Conservation (phyloP, 1,139 yeast genomes). For the Candida sanyaensis region DNA sequence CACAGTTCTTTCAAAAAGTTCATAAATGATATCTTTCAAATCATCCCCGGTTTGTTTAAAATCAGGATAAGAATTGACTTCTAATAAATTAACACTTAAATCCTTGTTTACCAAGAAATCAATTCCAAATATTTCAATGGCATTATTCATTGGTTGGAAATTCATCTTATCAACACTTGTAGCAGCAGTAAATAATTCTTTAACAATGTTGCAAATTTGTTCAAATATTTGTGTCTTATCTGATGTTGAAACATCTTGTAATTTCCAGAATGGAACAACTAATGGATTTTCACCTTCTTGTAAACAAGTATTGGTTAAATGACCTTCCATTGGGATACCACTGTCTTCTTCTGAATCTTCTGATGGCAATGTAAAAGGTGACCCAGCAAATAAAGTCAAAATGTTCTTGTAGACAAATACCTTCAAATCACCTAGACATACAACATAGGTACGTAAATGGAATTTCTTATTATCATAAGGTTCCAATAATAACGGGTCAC, state of each 20-base stretch:
- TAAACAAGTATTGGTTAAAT: slow-evolving; percentile 89
- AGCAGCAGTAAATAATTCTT: slow-evolving; percentile 85
- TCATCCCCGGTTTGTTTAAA: slow-evolving; percentile 91
- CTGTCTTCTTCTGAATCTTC: slow-evolving; percentile 28
- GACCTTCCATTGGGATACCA: slow-evolving; percentile 59
- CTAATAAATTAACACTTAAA: slow-evolving; percentile 61
- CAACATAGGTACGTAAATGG: slow-evolving; percentile 86
- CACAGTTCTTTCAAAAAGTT: slow-evolving; percentile 54
- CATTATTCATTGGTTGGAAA: slow-evolving; percentile 83
- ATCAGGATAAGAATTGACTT: slow-evolving; percentile 93
- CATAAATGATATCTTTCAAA: slow-evolving; percentile 63
- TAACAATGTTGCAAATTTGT: slow-evolving; percentile 61
- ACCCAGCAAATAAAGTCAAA: slow-evolving; percentile 76
- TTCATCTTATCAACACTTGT: slow-evolving; percentile 75
- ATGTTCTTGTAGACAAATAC: slow-evolving; percentile 81
- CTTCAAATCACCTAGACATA: slow-evolving; percentile 68
- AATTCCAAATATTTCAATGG: slow-evolving; percentile 84
- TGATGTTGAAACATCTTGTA: slow-evolving; percentile 43
- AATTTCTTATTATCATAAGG: slow-evolving; percentile 72
- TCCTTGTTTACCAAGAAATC: slow-evolving; percentile 76
- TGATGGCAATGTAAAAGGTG: slow-evolving; percentile 46
- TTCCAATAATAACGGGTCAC: slow-evolving; percentile 63
- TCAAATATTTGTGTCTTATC: slow-evolving; percentile 39
- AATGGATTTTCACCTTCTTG: slow-evolving; percentile 53
- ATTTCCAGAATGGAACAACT: slow-evolving; percentile 69